A percentile compares a stretch with the other conserved stretches of the same genome.
phyloP scores from a whole-genome alignment of 495 filamentous ascomycete species.

The Penicillium pulvis region DNA sequence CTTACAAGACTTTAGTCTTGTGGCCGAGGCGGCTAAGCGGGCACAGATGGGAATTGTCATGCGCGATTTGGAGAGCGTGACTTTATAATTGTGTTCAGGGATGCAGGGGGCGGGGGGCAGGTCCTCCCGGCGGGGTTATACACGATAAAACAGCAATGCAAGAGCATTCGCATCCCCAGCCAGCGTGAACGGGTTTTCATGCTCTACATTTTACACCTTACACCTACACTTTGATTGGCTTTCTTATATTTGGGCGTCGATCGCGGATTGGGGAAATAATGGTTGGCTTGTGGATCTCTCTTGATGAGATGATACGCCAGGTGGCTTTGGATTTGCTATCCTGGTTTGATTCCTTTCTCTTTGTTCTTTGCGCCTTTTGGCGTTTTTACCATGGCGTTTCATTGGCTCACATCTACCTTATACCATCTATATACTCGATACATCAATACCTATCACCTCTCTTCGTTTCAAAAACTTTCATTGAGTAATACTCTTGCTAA shows the following conservation, averaged over 20 bases:
- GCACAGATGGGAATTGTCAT: slow-evolving; percentile 86
- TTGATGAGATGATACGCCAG: background rate
- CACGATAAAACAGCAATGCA: slow-evolving; percentile 1
- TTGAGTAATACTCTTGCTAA: background rate
- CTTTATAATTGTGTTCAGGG: slow-evolving; percentile 31
- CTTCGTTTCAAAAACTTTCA: background rate
- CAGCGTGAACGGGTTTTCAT: slow-evolving; percentile 7
- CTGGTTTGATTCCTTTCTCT: background rate
- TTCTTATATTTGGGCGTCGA: slow-evolving; percentile 16
- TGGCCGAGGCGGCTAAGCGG: slow-evolving; percentile 93
- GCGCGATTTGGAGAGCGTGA: slow-evolving; percentile 70
- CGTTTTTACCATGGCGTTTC: slow-evolving; percentile 8
- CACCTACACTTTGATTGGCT: background rate
- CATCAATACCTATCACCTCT: slow-evolving; percentile 2
- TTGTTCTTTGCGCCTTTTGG: background rate
- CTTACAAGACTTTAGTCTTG: slow-evolving; percentile 76
- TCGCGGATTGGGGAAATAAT: background rate
- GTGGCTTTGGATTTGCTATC: background rate
- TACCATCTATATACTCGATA: slow-evolving; percentile 17
- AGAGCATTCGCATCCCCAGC: background rate
- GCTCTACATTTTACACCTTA: background rate
- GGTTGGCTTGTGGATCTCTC: background rate
- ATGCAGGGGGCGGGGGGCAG: background rate
- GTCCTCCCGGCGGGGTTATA: background rate
- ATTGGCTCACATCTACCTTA: slow-evolving; percentile 15